Percentiles rank a stretch among this genome's conserved stretches.
These are phyloP conservation scores for Xylaria cubensis DNA, from an alignment of 495 filamentous ascomycete genomes.

Conservation along the genomic window DNA sequence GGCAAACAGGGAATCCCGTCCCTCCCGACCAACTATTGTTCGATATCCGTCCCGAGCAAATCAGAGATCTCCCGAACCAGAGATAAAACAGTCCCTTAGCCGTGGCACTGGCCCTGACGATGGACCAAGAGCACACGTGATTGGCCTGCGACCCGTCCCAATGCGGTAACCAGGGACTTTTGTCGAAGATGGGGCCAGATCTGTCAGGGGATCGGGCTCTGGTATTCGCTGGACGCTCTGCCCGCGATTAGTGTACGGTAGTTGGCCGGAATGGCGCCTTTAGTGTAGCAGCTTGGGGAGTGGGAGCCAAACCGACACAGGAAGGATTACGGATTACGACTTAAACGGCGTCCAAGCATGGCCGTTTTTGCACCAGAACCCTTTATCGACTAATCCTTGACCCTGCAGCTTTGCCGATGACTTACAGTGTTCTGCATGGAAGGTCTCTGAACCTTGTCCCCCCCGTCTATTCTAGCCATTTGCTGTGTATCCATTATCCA, in stretches of 20 bases:
- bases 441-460: constrained; percentile 18
- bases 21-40: background rate
- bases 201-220: constrained; percentile 23
- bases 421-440: constrained; percentile 23
- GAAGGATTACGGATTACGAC: constrained; percentile 22
- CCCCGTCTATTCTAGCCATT: constrained; percentile 6
- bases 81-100: constrained; percentile 13
- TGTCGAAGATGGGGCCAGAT: constrained; percentile 21
- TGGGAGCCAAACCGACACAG: background rate
- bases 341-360: constrained; percentile 2
- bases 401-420: constrained; percentile 23
- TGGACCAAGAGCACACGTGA: background rate
- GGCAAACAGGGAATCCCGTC: constrained; percentile 25
- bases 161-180: constrained; percentile 28
- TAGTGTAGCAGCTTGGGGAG: constrained; percentile 1
- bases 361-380: background rate
- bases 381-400: background rate
- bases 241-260: constrained; percentile 15
- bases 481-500: background rate
- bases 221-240: constrained; percentile 18
- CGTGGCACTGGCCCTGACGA: background rate
- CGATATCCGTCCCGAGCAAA: constrained; percentile 12
- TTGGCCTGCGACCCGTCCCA: constrained; percentile 8
- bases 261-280: constrained; percentile 18
- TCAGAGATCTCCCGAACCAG: constrained; percentile 8